Base-by-base conservation (phyloP, 2,329 filamentous ascomycete genomes). In the Aspergillus sp. region DNA sequence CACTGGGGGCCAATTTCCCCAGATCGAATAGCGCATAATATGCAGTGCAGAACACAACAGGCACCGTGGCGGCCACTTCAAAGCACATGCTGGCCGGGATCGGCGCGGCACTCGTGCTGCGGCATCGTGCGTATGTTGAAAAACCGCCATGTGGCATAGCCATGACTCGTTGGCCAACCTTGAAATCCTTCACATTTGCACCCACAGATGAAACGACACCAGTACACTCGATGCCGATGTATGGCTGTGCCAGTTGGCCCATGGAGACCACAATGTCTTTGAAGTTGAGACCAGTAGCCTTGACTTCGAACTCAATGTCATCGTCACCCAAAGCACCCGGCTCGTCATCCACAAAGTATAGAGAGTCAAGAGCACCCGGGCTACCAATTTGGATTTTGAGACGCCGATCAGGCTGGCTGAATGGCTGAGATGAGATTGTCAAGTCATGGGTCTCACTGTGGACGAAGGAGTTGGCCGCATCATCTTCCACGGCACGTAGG, bases 201-300 rank as follows among this genome's bases (percentile, higher is more conserved):
- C 66, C 66, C 7, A 65, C 48, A 4, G 44, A 42, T n/a, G 50
- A 54, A 7, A 69, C 52, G 27, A 67, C 36, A 33, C 66, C 66
- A 47, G 50, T 52, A 36, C 56, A 65, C 44, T 69, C 66, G 6
- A 61, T 52, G 12, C 66, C 65, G 13, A 67, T 49, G n/a, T 58
- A 59, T 0, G 48, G 42, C 13, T 56, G 54, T 7, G 49, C 47
- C 6, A 65, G 27, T 33, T 67, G 62, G 5, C 67, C 67, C 59
- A 66, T 65, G 2, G 61, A 51, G 5, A 64, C 55, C 39, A 63
- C 58, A 13, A 67, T 57, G 45, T 69, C 65, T 19, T 60, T 60
- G 50, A 66, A 65, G 42, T 67, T 68, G 29, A 68, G 48, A 11
- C 60, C 58, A 0, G 54, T 56, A 7, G 63, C 63, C 38, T 66